phyloP scores from a whole-genome alignment of 495 filamentous ascomycete species.

The Neurospora tetraspora region DNA sequence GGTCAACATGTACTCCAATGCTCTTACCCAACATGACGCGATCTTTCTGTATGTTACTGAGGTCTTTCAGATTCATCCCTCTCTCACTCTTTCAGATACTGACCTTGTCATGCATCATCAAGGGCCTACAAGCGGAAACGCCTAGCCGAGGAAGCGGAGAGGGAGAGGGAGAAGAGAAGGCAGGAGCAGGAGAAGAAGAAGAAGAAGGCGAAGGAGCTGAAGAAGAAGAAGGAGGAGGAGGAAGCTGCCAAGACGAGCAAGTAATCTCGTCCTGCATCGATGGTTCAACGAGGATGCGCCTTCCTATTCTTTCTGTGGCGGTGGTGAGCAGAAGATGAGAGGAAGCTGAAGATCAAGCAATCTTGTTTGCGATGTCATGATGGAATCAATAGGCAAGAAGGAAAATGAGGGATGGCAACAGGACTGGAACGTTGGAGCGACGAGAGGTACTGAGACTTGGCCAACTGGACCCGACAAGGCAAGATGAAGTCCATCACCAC shows the following conservation, averaged over 20 bases:
- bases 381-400: background rate
- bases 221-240: background rate
- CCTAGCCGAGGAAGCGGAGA: background rate
- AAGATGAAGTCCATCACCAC: background rate
- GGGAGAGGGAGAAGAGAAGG: background rate
- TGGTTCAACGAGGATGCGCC: background rate
- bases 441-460: background rate
- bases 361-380: background rate
- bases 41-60: background rate
- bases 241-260: background rate
- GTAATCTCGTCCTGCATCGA: background rate
- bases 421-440: background rate
- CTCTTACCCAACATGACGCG: background rate
- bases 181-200: background rate
- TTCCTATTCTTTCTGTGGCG: background rate
- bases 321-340: background rate
- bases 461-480: background rate
- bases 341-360: background rate
- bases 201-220: background rate
- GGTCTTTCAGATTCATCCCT: background rate
- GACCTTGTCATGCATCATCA: background rate
- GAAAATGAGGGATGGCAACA: background rate
- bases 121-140: background rate
- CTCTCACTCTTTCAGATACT: background rate
- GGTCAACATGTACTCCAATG: background rate